Evolutionary conservation across 1,139 yeast species (phyloP), one percentile per base, ranked within the genome.

Genomic region (Saccharomyces hybrid): DNA sequence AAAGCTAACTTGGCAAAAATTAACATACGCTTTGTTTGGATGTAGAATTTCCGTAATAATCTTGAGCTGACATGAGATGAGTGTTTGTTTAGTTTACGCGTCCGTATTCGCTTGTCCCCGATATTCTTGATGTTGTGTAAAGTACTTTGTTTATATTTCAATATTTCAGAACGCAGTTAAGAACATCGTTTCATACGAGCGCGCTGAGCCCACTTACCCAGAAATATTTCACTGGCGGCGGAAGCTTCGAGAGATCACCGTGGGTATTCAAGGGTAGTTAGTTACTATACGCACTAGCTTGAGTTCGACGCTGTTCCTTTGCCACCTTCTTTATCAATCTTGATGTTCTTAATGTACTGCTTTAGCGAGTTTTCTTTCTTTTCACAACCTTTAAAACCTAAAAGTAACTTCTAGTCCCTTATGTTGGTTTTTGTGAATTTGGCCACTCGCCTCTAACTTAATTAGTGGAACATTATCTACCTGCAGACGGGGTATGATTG

Each of bases 21-120:
- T 49, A 54, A 58, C 60, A 26, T 59, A 57, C 26, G 53, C 54
- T 31, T 59, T 58, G 44, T 38, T 38, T 38, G n/a, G 23, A 38
- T 14, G 25, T 7, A 8, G 50, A 49, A 28, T 60, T 59, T 38
- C 58, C 56, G 52, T 59, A 58, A 46, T 59, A 60, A 14, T 59
- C 60, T 50, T 57, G 52, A 19, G 60, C 58, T 23, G 62, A 59
- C 62, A 59, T 59, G 48, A 4, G n/a, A 9, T 38, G 44, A 8
- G 44, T 19, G 23, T 38, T 19, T 16, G n/a, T 7, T 38, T 38
- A n/a, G 44, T 38, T 38, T 19, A 8, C 9, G 44, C 7, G 23
- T 6, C 9, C 5, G 23, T 16, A 38, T 38, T 2, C 23, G 7
- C 4, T 9, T 38, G 23, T 9, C 26, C 23, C 6, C 8, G 11